Base-by-base conservation (phyloP, 306 rosid genomes). In the Dicorynia guianensis region DNA sequence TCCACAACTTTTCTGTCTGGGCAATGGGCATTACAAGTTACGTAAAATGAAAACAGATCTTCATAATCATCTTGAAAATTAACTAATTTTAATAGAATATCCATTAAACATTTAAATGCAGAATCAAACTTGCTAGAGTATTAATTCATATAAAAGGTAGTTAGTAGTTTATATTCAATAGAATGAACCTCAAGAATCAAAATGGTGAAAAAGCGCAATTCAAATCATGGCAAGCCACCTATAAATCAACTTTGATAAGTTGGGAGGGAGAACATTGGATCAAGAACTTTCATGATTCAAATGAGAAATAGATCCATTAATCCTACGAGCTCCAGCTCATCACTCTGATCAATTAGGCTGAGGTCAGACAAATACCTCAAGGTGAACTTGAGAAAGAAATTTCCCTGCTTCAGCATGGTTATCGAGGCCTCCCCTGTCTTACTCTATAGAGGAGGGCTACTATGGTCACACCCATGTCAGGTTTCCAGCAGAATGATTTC, bases 321-420 rank as follows among this genome's bases (percentile, higher is more conserved):
- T 69, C 4, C 30, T 65, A 67, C 25, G 17, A 47, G 25, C 57
- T 67, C 44, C 72, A 67, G 72, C 72, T 46, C 50, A 19, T 38
- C 39, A 11, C 39, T 38, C 7, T 4, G 13, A 36, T 52, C 63
- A 38, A 34, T 2, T 17, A 36, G 34, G 20, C 52, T 17, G 18
- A 48, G 54, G 12, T 35, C 14, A 69, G 49, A 25, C 50, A 7
- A 69, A 53, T 18, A 19, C 8, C 11, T 13, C 70, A 43, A 10
- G 20, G 39, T 65, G 56, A 40, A 46, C 55, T 20, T 44, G 19
- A 65, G 54, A 46, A 44, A 13, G 42, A 18, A 65, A 17, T 30
- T 7, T 53, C 38, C 20, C 53, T 11, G 38, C 13, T 53, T 39
- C 50, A 11, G 50, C 52, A 53, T 19, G 34, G 63, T 69, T 52